Evolutionary conservation across 2,329 filamentous ascomycete genomes (phyloP).

Genomic region (Clathrospora elynae): DNA sequence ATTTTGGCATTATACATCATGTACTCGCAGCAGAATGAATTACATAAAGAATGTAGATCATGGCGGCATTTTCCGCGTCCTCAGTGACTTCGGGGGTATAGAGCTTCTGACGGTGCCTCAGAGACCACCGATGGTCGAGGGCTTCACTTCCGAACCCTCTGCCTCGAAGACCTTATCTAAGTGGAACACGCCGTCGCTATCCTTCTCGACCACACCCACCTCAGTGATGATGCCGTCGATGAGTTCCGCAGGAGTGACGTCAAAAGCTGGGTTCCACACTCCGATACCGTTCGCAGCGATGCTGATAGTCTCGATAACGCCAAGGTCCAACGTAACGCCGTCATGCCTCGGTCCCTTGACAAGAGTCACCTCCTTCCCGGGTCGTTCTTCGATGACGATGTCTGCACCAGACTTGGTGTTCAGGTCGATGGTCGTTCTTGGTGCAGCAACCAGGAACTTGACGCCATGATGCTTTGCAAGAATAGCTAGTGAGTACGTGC

Average conservation of each 20-base stretch:
- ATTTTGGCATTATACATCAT: background rate
- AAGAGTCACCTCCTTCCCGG: slow-evolving; percentile 79
- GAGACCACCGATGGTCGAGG: slow-evolving; percentile 42
- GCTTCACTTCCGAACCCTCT: slow-evolving; percentile 29
- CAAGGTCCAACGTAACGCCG: slow-evolving; percentile 67
- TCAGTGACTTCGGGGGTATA: background rate
- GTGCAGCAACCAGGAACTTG: slow-evolving; percentile 93
- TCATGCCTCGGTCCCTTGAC: slow-evolving; percentile 75
- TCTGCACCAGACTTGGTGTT: slow-evolving; percentile 74
- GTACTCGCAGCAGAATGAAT: background rate
- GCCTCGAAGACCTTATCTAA: slow-evolving; percentile 52
- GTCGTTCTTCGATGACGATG: slow-evolving; percentile 90
- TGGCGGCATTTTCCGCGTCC: background rate
- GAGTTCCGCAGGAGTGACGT: slow-evolving; percentile 84
- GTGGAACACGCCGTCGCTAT: slow-evolving; percentile 70
- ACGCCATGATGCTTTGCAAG: slow-evolving; percentile 84
- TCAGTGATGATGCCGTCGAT: slow-evolving; percentile 97
- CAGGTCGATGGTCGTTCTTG: slow-evolving; percentile 91
- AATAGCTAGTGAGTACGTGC: slow-evolving; percentile 92
- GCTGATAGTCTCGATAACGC: slow-evolving; percentile 71
- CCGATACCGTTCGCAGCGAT: slow-evolving; percentile 77
- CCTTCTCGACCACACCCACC: slow-evolving; percentile 82
- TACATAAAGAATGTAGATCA: background rate
- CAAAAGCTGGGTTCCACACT: slow-evolving; percentile 97
- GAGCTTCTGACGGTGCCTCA: slow-evolving; percentile 13